phyloP scores from a whole-genome alignment of 176 grass and related monocot species.

The Panicum miliaceum region DNA sequence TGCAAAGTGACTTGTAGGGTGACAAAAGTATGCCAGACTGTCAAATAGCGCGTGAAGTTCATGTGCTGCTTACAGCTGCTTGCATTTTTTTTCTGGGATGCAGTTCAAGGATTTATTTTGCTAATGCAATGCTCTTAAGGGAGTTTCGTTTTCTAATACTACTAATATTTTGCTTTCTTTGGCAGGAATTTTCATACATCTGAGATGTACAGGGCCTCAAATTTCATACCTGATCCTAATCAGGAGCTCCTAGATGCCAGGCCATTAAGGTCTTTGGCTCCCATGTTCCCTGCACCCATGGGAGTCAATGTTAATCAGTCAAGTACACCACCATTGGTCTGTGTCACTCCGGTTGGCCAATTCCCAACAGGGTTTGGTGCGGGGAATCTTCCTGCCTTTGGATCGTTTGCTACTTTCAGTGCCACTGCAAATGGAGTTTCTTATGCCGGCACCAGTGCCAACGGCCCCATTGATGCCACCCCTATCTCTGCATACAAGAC shows the following conservation, averaged over 20 bases:
- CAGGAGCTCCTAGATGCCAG: slow-evolving; percentile 82
- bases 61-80: background rate
- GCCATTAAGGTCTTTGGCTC: slow-evolving; percentile 83
- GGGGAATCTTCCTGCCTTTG: slow-evolving; percentile 46
- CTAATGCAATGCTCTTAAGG: background rate
- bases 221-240: slow-evolving; percentile 58
- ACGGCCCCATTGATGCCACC: slow-evolving; percentile 68
- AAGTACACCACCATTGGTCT: slow-evolving; percentile 71
- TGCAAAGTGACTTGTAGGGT: slow-evolving; percentile 22
- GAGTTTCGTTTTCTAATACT: slow-evolving; percentile 6
- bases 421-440: slow-evolving; percentile 46
- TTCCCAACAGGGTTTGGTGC: slow-evolving; percentile 51
- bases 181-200: slow-evolving; percentile 34
- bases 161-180: slow-evolving; percentile 32
- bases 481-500: slow-evolving; percentile 82
- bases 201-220: slow-evolving; percentile 53
- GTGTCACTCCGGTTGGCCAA: slow-evolving; percentile 70
- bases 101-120: slow-evolving; percentile 24
- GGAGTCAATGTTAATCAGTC: slow-evolving; percentile 77
- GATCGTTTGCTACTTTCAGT: slow-evolving; percentile 34
- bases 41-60: slow-evolving; percentile 15
- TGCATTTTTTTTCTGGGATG: background rate
- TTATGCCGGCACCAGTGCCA: slow-evolving; percentile 40
- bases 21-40: slow-evolving; percentile 11
- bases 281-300: slow-evolving; percentile 90